Evolutionary conservation across 2,329 filamentous ascomycete species (phyloP).

Genomic region (Mycogone perniciosa): DNA sequence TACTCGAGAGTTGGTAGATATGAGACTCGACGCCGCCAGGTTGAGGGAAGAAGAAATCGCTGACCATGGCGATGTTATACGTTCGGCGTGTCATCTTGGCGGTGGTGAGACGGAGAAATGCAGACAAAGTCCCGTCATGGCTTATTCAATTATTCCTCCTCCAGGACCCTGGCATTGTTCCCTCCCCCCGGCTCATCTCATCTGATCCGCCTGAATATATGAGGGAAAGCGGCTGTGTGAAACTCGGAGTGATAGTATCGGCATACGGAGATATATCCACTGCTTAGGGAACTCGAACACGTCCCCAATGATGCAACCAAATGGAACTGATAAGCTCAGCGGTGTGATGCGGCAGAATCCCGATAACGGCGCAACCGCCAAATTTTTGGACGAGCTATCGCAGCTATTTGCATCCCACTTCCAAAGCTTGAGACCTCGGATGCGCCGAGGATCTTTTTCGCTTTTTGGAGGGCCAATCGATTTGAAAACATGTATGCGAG

Average conservation of each 20-base stretch:
- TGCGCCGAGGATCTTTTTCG: conserved; percentile 12
- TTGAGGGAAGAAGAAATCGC: conserved; percentile 99
- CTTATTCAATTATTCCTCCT: neutral
- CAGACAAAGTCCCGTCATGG: neutral
- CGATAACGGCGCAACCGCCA: conserved; percentile 29
- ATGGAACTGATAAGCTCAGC: conserved; percentile 26
- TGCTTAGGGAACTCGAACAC: neutral
- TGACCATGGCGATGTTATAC: conserved; percentile 81
- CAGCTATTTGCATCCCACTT: neutral
- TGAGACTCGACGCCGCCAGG: conserved; percentile 95
- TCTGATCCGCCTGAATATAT: neutral
- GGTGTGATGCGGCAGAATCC: conserved; percentile 32
- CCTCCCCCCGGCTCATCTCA: neutral
- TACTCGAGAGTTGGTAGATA: conserved; percentile 94
- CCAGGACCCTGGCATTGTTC: neutral
- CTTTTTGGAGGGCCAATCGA: conserved; percentile 15
- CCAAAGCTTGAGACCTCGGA: neutral
- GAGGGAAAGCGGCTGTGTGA: too few relatives aligned
- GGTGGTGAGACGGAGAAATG: conserved; percentile 7
- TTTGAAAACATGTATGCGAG: conserved; percentile 34
- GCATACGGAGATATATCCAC: too few relatives aligned
- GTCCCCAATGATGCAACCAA: conserved; percentile 5
- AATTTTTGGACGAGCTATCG: conserved; percentile 26
- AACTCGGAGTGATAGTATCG: too few relatives aligned
- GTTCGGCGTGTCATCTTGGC: conserved; percentile 46